Evolutionary conservation across 352 stramenopile species (phyloP).

Genomic region (Pythium insidiosum): DNA sequence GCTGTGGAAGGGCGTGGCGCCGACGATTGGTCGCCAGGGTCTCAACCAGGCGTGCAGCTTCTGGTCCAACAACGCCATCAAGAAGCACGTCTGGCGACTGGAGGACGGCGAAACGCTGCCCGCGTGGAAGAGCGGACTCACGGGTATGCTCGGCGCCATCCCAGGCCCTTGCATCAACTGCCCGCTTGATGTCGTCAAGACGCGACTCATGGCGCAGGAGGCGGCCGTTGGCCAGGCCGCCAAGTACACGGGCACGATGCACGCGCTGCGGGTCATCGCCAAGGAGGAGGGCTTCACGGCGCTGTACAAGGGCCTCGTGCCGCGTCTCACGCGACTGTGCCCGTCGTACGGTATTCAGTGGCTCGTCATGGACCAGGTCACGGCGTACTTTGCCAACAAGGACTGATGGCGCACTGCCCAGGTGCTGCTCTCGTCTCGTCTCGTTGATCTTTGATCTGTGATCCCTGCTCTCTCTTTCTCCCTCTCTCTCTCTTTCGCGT

Average conservation of each 20-base stretch:
- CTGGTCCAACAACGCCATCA: constrained; percentile 94
- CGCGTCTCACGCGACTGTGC: constrained; percentile 88
- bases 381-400: constrained; percentile 56
- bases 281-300: constrained; percentile 92
- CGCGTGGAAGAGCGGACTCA: constrained; percentile 93
- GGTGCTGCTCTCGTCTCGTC: no score
- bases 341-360: constrained; percentile 85
- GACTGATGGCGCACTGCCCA: no score
- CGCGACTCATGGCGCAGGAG: constrained; percentile 89
- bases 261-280: constrained; percentile 88
- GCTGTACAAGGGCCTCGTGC: constrained; percentile 97
- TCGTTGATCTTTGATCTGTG: no score
- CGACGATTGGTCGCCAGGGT: constrained; percentile 96
- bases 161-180: constrained; percentile 86
- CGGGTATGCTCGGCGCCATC: constrained; percentile 87
- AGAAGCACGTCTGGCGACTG: constrained; percentile 80
- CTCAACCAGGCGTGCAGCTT: constrained; percentile 98
- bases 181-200: constrained; percentile 97
- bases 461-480: no score
- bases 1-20: constrained; percentile 94
- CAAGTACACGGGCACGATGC: constrained; percentile 94
- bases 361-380: constrained; percentile 83
- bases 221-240: constrained; percentile 64
- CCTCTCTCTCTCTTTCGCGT: no score
- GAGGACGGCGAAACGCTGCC: constrained; percentile 84